phyloP scores from a whole-genome alignment of 257 asterid species.

The Voacanga thouarsii region DNA sequence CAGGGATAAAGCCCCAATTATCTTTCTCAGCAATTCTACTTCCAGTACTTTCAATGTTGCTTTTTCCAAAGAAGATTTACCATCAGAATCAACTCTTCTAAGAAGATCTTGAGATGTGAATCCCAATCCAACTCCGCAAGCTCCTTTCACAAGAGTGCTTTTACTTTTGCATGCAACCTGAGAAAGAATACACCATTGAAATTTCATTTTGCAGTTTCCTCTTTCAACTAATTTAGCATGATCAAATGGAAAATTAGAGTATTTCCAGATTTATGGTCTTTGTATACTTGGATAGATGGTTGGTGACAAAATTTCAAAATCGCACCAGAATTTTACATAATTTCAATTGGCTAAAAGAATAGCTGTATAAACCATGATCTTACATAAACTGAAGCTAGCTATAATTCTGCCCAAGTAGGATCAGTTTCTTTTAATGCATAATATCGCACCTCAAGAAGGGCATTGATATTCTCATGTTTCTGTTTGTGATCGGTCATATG shows the following conservation, averaged over 20 bases:
- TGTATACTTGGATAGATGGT: not conserved
- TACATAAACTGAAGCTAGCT: not conserved
- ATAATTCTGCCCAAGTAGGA: not conserved
- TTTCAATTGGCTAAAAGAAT: not conserved
- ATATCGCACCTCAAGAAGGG: constrained; percentile 72
- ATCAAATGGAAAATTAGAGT: not conserved
- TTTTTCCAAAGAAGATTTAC: constrained; percentile 34
- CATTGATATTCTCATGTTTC: constrained; percentile 62
- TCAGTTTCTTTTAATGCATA: not conserved
- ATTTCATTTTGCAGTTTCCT: not conserved
- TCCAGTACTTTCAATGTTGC: constrained; percentile 50
- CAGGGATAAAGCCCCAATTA: constrained; percentile 53
- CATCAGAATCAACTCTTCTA: constrained; percentile 52
- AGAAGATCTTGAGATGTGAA: constrained; percentile 81
- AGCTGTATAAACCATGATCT: not conserved
- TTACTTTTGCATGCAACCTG: constrained; percentile 79
- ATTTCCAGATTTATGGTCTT: not conserved
- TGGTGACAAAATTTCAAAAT: too few species aligned
- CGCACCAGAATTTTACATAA: not conserved
- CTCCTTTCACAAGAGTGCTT: constrained; percentile 92
- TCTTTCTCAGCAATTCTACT: constrained; percentile 57
- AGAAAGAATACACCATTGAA: constrained; percentile 16
- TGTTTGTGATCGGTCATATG: constrained; percentile 85
- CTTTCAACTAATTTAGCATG: constrained; percentile 2
- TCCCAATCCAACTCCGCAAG: constrained; percentile 96